Conservation (phyloP, 805 yeast species). For the Barnettozyma wickerhamii region DNA sequence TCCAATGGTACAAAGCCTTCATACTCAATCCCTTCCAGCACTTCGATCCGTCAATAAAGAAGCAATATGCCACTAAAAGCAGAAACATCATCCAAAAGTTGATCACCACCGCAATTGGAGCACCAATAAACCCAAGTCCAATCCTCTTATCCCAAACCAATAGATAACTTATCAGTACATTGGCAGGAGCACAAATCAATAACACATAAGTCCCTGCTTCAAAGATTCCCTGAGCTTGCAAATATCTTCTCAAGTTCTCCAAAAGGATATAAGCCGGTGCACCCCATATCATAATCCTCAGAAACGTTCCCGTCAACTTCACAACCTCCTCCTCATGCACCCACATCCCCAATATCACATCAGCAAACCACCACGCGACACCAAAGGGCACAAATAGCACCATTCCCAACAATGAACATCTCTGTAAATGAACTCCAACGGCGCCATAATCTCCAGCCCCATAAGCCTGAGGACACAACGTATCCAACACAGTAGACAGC, state of each 20-base stretch:
- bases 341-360: conserved; percentile 34
- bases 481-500: conserved; percentile 75
- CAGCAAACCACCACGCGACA: conserved; percentile 61
- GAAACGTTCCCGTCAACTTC: conserved; percentile 48
- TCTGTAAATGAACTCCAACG: conserved; percentile 73
- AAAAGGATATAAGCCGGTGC: conserved; percentile 76
- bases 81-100: conserved; percentile 65
- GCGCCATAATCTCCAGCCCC: conserved; percentile 68
- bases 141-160: conserved; percentile 61
- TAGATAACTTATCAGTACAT: conserved; percentile 59
- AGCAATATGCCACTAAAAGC: conserved; percentile 18
- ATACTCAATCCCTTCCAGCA: conserved; percentile 51
- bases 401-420: conserved; percentile 53
- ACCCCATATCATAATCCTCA: conserved; percentile 51
- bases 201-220: conserved; percentile 75
- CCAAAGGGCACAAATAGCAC: conserved; percentile 42
- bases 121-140: conserved; percentile 78
- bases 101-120: conserved; percentile 70
- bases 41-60: conserved; percentile 48
- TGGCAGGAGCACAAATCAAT: conserved; percentile 65
- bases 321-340: conserved; percentile 54
- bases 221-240: conserved; percentile 85
- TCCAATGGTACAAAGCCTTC: conserved; percentile 47
- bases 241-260: conserved; percentile 77
- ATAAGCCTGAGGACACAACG: conserved; percentile 80